phyloP scores from a whole-genome alignment of 2,329 filamentous ascomycete genomes.

The Claviceps lovelessii region DNA sequence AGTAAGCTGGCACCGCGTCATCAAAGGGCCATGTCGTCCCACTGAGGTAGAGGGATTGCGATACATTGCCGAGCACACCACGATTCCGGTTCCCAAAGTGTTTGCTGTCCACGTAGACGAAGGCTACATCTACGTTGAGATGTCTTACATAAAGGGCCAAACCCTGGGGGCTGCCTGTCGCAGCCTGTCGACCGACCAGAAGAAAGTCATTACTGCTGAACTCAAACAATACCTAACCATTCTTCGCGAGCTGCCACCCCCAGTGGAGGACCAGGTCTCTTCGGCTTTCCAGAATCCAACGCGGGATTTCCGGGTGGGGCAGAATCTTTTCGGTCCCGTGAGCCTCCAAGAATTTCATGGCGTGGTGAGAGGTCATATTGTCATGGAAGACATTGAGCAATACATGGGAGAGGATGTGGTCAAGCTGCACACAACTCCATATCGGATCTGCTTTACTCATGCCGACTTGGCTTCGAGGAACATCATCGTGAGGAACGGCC shows the following conservation, averaged over 20 bases:
- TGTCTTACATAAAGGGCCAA: slow-evolving; percentile 12
- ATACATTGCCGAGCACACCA: slow-evolving; percentile 15
- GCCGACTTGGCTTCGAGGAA: slow-evolving; percentile 14
- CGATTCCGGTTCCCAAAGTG: slow-evolving; percentile 15
- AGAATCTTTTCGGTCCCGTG: slow-evolving; percentile 14
- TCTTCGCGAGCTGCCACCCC: slow-evolving; percentile 14
- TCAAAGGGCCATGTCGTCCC: slow-evolving; percentile 17
- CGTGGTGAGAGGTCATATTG: slow-evolving; percentile 9
- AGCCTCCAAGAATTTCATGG: slow-evolving; percentile 14
- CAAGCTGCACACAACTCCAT: slow-evolving; percentile 11
- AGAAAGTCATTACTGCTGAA: slow-evolving; percentile 10
- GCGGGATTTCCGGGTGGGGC: slow-evolving; percentile 14
- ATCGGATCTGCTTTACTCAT: slow-evolving; percentile 14
- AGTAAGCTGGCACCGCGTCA: slow-evolving; percentile 16
- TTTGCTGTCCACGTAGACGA: slow-evolving; percentile 11
- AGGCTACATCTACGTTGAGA: slow-evolving; percentile 13
- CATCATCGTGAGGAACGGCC: slow-evolving; percentile 14
- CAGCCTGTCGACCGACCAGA: slow-evolving; percentile 10
- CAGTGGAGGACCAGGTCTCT: slow-evolving; percentile 9
- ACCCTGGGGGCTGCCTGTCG: slow-evolving; percentile 10
- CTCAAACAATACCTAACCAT: slow-evolving; percentile 11
- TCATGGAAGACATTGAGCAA: slow-evolving; percentile 11
- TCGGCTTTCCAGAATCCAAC: slow-evolving; percentile 14
- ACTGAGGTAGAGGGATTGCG: slow-evolving; percentile 17
- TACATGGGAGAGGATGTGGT: slow-evolving; percentile 12